Conservation (phyloP, 139 green algal genomes). For the Marvania coccoides region DNA sequence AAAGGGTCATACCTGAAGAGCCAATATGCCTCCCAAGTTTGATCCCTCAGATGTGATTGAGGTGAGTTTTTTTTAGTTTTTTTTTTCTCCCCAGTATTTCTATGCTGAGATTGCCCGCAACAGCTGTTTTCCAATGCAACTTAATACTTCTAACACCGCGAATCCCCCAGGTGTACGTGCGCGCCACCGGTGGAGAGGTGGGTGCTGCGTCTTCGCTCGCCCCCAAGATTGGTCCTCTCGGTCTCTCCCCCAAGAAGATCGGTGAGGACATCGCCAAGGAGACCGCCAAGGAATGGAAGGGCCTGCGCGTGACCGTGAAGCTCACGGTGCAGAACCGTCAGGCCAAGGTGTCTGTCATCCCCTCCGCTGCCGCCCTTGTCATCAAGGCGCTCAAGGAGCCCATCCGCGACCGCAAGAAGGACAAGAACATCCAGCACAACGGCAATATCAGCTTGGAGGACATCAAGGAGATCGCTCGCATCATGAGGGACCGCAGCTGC, state of each 20-base stretch:
- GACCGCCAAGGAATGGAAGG: conserved; percentile 99
- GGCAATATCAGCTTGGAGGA: conserved; percentile 94
- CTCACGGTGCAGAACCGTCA: conserved; percentile 98
- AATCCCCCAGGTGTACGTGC: conserved; percentile 89
- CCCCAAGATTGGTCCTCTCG: conserved; percentile 98
- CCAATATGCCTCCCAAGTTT: conserved; percentile 92
- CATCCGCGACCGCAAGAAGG: conserved; percentile 90
- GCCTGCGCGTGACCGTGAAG: conserved; percentile 97
- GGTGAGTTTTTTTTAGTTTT: background rate
- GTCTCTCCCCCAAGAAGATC: conserved; percentile 99
- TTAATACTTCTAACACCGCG: background rate
- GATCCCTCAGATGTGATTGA: conserved; percentile 73
- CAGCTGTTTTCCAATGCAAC: background rate
- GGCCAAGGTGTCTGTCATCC: conserved; percentile 95
- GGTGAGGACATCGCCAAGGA: conserved; percentile 99
- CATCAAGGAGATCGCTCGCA: conserved; percentile 89
- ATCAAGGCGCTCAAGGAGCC: conserved; percentile 99
- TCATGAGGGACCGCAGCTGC: conserved; percentile 90
- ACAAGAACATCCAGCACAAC: conserved; percentile 98
- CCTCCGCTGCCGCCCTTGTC: conserved; percentile 88
- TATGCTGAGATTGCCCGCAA: background rate
- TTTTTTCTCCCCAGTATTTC: background rate
- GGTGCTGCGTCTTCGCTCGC: conserved; percentile 96
- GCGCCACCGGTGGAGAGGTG: conserved; percentile 95
- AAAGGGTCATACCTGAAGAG: no score